Evolutionary conservation across 2,329 filamentous ascomycete species (phyloP).

Genomic region (Didymella segeticola): DNA sequence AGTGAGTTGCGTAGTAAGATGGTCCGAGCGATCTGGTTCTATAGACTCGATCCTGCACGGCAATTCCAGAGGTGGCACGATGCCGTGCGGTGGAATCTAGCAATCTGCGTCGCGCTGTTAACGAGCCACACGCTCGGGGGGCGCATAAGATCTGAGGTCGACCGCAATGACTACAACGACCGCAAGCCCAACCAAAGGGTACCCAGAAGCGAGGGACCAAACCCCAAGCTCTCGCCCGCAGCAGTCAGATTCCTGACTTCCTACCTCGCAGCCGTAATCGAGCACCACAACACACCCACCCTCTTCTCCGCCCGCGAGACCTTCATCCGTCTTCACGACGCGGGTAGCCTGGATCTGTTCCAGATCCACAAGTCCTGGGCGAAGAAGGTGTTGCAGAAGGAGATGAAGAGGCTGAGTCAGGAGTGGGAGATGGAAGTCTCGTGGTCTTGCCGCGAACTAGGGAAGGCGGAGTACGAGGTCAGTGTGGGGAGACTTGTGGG

Average conservation of each 20-base stretch:
- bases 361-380: slow-evolving; percentile 7
- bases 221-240: not conserved
- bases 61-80: slow-evolving; percentile 37
- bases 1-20: not conserved
- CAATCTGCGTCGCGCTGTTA: slow-evolving; percentile 28
- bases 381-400: slow-evolving; percentile 25
- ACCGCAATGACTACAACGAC: no score
- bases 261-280: slow-evolving; percentile 30
- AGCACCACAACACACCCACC: slow-evolving; percentile 27
- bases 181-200: no score
- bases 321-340: slow-evolving; percentile 28
- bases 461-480: not conserved
- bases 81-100: slow-evolving; percentile 30
- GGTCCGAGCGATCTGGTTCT: slow-evolving; percentile 30
- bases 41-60: slow-evolving; percentile 22
- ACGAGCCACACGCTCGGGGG: not conserved
- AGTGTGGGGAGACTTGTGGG: slow-evolving; percentile 20
- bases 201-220: no score
- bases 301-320: slow-evolving; percentile 20
- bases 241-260: slow-evolving; percentile 21
- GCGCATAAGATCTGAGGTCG: no score
- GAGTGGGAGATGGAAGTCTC: slow-evolving; percentile 23
- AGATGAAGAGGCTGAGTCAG: slow-evolving; percentile 15
- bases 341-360: slow-evolving; percentile 20
- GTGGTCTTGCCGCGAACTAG: slow-evolving; percentile 1